phyloP scores from a whole-genome alignment of 2,329 filamentous ascomycete species.

The Coniochaeta prunicola region DNA sequence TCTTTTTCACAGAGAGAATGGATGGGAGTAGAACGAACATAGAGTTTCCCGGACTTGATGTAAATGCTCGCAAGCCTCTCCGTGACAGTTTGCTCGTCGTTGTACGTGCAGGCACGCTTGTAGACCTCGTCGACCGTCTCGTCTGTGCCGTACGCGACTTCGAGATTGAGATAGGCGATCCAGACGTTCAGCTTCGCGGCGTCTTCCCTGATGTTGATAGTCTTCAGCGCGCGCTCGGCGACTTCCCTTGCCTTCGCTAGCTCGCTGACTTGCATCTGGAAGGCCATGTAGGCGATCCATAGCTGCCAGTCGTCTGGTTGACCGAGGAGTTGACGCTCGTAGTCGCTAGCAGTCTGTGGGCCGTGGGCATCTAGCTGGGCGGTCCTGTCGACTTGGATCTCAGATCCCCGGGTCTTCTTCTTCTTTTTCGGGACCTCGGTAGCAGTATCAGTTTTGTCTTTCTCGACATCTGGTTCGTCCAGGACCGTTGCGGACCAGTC shows the following conservation, averaged over 20 bases:
- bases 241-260: conserved; percentile 81
- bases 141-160: conserved; percentile 81
- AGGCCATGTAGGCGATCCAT: conserved; percentile 99
- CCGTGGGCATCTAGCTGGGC: conserved; percentile 86
- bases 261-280: conserved; percentile 89
- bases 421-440: conserved; percentile 48
- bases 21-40: conserved; percentile 37
- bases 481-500: conserved; percentile 76
- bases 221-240: conserved; percentile 82
- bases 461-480: conserved; percentile 33
- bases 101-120: conserved; percentile 87
- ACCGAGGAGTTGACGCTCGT: conserved; percentile 84
- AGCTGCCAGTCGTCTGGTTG: conserved; percentile 89
- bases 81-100: conserved; percentile 83
- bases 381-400: conserved; percentile 80
- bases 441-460: conserved; percentile 45
- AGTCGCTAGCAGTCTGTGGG: conserved; percentile 85
- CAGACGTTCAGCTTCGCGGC: conserved; percentile 92
- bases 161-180: conserved; percentile 90
- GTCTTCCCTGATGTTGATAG: conserved; percentile 86
- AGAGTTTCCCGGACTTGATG: conserved; percentile 80
- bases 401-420: conserved; percentile 68
- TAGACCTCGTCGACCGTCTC: conserved; percentile 80
- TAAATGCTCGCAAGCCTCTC: conserved; percentile 89
- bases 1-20: neutral